Base-by-base conservation (phyloP, 2,329 filamentous ascomycete genomes). In the Nothophoma quercina region DNA sequence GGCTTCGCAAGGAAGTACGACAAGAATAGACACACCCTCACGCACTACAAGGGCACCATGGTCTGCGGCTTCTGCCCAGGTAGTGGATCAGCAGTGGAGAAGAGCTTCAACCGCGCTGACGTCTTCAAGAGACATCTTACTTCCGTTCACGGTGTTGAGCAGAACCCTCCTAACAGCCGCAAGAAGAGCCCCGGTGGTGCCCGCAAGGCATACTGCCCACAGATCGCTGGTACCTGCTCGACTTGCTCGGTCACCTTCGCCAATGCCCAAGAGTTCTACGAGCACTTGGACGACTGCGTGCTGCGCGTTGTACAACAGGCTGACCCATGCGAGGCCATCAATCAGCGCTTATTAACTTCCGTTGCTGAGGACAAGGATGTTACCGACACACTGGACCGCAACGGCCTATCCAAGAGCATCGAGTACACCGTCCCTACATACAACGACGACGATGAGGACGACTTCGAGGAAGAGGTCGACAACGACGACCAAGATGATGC, bases 41-140 rank as follows among this genome's bases (percentile, higher is more conserved):
- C 93, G 5, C 93, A 97, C 74, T 97, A 96, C 83, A 96, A 96
- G 78, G 93, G 93, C 32, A 96, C 90, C 40, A 96, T 96, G 93
- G 91, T 96, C 19, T 97, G 93, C 71, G 92, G 91, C 23, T 97
- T 96, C 79, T 96, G 93, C 67, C 91, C 92, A 1, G 91, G 91
- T 26, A 91, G 90, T 22, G 93, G 93, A 4, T 93, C 91, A 4
- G 85, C 91, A 7, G 89, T 89, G 1, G 93, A 96, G 77, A 97
- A 96, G 84, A 93, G 90, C 60, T 97, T 97, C 73, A 96, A 97
- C 79, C 86, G 93, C 50, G 92, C 93, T 52, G 93, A 97, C 63
- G 92, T 96, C 56, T 97, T 97, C 83, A 97, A 96, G 83, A 85
- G 93, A 56, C 93, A 97, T 73, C 77, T 97, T 67, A 96, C 91